phyloP scores from a whole-genome alignment of 176 grass and related monocot genomes.

The Triticum timopheevii region DNA sequence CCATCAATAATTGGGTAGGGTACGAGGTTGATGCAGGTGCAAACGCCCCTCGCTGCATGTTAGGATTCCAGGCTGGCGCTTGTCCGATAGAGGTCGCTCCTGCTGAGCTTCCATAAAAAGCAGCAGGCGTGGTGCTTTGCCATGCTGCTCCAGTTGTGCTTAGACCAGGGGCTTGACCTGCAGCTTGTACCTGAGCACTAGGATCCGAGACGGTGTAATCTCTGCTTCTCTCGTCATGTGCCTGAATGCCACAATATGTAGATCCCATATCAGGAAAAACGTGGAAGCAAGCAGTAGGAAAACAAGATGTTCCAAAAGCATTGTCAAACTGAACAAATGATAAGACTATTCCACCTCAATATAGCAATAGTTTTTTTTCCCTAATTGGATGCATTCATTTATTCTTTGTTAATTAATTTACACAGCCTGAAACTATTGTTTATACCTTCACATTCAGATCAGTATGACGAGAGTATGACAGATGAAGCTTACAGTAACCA shows the following conservation, averaged over 20 bases:
- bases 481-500: constrained; percentile 99
- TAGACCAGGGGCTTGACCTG: constrained; percentile 38
- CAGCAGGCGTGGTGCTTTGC: constrained; percentile 51
- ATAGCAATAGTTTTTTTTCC: constrained; percentile 28
- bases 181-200: constrained; percentile 36
- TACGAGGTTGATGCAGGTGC: constrained; percentile 35
- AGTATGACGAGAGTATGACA: constrained; percentile 99
- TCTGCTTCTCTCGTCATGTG: constrained; percentile 80
- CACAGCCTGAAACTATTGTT: constrained; percentile 53
- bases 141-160: constrained; percentile 44
- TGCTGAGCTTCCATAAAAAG: constrained; percentile 48
- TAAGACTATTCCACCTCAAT: constrained; percentile 17
- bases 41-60: constrained; percentile 49
- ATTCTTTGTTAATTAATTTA: constrained; percentile 43
- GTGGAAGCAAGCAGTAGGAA: background rate
- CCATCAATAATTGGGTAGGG: constrained; percentile 36
- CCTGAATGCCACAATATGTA: constrained; percentile 42
- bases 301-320: constrained; percentile 32
- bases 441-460: constrained; percentile 99
- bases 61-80: constrained; percentile 62
- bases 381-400: constrained; percentile 37
- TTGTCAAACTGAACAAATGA: constrained; percentile 28
- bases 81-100: constrained; percentile 43
- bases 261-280: constrained; percentile 2
- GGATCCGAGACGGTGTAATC: constrained; percentile 73